Base-by-base conservation (phyloP, 768 basidiomycete species). In the Chiua virens region DNA sequence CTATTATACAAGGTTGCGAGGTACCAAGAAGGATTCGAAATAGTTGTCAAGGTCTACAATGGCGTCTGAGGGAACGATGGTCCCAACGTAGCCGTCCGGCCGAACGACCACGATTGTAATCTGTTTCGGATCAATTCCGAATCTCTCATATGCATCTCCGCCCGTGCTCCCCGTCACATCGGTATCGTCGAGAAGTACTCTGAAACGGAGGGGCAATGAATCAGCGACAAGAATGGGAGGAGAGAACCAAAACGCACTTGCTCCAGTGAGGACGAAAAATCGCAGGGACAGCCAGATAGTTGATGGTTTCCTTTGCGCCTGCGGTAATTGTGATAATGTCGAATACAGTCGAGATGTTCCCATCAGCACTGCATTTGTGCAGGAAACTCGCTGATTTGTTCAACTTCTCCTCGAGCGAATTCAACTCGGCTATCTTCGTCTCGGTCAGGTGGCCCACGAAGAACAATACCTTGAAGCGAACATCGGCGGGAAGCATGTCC, bases 21-120 rank as follows among this genome's bases (percentile, higher is more conserved):
- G 34, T 21, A 63, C 49, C 63, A 78, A 66, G 59, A 86, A 84
- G 1, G 63, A 60, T 1, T 63, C 58, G 35, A 87, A 81, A 58
- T 86, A 87, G 2, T 21, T 20, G 28, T 74, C 67, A 40, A 87
- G 41, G n/a, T 74, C 72, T 6, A 32, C 47, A 32, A 63, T 15
- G 13, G 49, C 57, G n/a, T 39, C 53, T n/a, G 66, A 62, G 14
- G 70, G 66, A 15, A 58, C 64, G 20, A 75, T 49, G 32, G 63
- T 62, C n/a, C 75, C 74, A 2, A 75, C 65, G 45, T 73, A 75
- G 28, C 75, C 73, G 48, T 75, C 74, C 4, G 75, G 75, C 13
- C 74, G 70, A 41, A 75, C 57, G 10, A 76, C 56, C 20, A 73
- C 71, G 7, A 75, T 40, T 27, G 71, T 67, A 6, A 70, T 63